A percentile compares a stretch with the other conserved stretches of the same genome.
These are phyloP conservation scores for Kwoniella europaea DNA, from an alignment of 768 basidiomycete species.

Conservation along the genomic window DNA sequence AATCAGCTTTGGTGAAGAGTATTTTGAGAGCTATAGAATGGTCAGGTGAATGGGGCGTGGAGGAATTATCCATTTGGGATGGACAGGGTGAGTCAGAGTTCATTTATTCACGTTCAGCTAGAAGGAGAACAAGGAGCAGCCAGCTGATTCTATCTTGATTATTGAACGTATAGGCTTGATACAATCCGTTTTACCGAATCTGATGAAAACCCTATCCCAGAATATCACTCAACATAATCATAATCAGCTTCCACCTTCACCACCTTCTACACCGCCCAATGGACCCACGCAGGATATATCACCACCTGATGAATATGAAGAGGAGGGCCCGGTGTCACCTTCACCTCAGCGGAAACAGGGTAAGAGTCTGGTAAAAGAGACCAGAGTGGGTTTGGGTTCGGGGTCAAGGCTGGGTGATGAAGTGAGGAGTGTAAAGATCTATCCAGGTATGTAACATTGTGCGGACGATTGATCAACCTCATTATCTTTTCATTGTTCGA, in stretches of 20 bases:
- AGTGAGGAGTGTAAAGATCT: background rate
- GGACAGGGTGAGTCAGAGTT: constrained; percentile 15
- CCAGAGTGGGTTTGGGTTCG: background rate
- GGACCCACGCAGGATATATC: constrained; percentile 10
- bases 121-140: background rate
- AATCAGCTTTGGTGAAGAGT: constrained; percentile 15
- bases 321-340: background rate
- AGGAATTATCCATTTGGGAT: constrained; percentile 21
- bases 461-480: no score
- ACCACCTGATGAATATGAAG: background rate
- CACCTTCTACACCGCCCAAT: constrained; percentile 16
- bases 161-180: constrained; percentile 2
- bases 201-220: background rate
- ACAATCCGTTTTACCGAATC: constrained; percentile 18
- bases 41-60: constrained; percentile 11
- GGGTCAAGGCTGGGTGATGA: background rate
- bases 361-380: background rate
- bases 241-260: constrained; percentile 1
- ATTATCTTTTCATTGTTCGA: background rate
- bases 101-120: background rate
- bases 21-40: constrained; percentile 11
- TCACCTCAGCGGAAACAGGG: background rate
- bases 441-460: background rate
- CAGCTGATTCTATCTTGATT: background rate
- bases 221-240: background rate